Conservation (phyloP, 225 moss, liverwort and hornwort species). For the Climacium dendroides region DNA sequence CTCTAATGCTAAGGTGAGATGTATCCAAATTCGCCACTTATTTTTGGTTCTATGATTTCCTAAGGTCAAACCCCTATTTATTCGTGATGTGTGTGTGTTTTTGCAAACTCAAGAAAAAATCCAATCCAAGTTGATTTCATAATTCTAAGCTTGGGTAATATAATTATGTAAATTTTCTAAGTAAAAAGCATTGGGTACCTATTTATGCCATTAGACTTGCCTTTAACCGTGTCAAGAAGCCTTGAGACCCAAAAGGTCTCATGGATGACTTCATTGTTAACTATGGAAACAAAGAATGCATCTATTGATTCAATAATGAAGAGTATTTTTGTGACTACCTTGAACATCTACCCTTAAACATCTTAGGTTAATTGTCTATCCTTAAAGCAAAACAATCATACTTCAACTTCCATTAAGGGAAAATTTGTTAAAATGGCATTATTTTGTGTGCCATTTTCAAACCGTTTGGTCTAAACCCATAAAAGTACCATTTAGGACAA, state of each 20-base stretch:
- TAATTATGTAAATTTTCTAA: neutral
- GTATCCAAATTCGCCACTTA: neutral
- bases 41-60: neutral
- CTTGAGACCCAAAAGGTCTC: rapidly evolving
- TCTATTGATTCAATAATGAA: neutral
- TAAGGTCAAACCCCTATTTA: no score
- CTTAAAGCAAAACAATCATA: no score
- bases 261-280: neutral
- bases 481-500: no score
- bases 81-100: neutral
- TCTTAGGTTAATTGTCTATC: no score
- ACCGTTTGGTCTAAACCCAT: no score
- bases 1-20: no score
- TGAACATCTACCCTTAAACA: rapidly evolving
- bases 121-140: neutral
- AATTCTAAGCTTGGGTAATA: rapidly evolving
- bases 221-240: no score
- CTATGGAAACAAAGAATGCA: rapidly evolving
- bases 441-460: no score
- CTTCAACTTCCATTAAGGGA: no score
- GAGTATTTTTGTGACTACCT: neutral
- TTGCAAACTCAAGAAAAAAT: neutral
- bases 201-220: neutral
- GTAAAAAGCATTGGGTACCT: neutral
- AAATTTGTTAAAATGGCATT: no score